These are phyloP conservation scores for Hyphopichia khmerensis DNA, from an alignment of 1,139 yeast genomes.

Conservation along the genomic window DNA sequence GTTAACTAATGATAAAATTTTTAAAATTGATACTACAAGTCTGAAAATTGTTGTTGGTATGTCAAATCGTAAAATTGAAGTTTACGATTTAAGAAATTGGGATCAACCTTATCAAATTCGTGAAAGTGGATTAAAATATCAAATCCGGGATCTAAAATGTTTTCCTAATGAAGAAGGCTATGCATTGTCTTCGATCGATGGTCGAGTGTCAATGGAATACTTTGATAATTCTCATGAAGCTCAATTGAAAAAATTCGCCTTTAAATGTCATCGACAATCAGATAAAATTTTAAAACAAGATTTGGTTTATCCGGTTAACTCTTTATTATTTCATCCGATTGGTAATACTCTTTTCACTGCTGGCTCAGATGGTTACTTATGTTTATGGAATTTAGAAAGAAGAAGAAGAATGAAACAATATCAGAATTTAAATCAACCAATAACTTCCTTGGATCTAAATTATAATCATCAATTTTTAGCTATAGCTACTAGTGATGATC, in stretches of 20 bases:
- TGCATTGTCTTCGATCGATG: conserved; percentile 82
- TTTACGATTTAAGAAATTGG: conserved; percentile 56
- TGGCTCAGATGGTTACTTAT: conserved; percentile 76
- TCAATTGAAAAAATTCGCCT: conserved; percentile 64
- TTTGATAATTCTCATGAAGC: conserved; percentile 51
- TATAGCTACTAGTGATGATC: conserved; percentile 65
- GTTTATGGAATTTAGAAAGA: conserved; percentile 72
- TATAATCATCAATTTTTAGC: conserved; percentile 40
- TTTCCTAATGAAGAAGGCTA: conserved; percentile 62
- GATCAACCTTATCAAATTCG: conserved; percentile 48
- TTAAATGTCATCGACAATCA: conserved; percentile 70
- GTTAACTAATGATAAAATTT: conserved; percentile 47
- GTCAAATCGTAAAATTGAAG: conserved; percentile 52
- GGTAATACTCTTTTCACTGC: conserved; percentile 62
- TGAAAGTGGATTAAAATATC: conserved; percentile 73
- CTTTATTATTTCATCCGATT: conserved; percentile 53
- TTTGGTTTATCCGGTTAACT: conserved; percentile 75
- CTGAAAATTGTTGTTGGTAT: conserved; percentile 53
- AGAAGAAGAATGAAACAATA: conserved; percentile 62
- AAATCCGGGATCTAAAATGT: conserved; percentile 60
- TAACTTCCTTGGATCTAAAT: conserved; percentile 39
- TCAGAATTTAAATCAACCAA: conserved; percentile 41
- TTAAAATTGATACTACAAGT: conserved; percentile 58
- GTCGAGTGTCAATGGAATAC: conserved; percentile 80
- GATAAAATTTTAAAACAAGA: conserved; percentile 49